These are phyloP conservation scores for Leccinum insolens DNA, from an alignment of 1,284 basidiomycete genomes.

Conservation along the genomic window DNA sequence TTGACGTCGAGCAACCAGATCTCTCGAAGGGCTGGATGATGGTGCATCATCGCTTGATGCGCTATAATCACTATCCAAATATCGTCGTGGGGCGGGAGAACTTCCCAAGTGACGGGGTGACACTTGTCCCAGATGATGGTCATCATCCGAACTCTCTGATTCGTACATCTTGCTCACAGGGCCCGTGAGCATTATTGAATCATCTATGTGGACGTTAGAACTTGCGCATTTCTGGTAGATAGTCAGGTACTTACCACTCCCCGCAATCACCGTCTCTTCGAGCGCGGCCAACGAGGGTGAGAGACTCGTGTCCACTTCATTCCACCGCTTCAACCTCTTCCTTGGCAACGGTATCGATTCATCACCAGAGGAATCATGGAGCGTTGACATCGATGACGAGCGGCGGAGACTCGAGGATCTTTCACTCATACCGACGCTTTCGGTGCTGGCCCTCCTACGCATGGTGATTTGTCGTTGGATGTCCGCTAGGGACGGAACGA, in stretches of 20 bases:
- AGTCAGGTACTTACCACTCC: conserved; percentile 44
- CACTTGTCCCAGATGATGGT: conserved; percentile 62
- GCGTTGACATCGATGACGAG: conserved; percentile 28
- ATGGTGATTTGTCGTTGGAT: conserved; percentile 25
- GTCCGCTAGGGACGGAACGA: conserved; percentile 45
- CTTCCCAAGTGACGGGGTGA: conserved; percentile 62
- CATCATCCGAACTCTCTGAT: conserved; percentile 55
- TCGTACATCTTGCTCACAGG: conserved; percentile 8
- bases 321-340: conserved; percentile 31
- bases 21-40: conserved; percentile 46
- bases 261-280: conserved; percentile 38
- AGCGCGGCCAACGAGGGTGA: conserved; percentile 37
- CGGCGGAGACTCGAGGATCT: conserved; percentile 27
- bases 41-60: conserved; percentile 47
- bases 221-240: not conserved
- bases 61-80: conserved; percentile 36
- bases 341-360: conserved; percentile 12
- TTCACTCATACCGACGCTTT: conserved; percentile 1
- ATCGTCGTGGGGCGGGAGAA: conserved; percentile 55
- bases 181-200: conserved; percentile 44
- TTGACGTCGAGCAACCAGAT: conserved; percentile 38
- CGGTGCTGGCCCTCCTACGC: conserved; percentile 27
- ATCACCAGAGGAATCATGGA: conserved; percentile 20
- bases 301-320: conserved; percentile 17
- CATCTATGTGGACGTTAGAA: conserved; percentile 37